These are phyloP conservation scores for Candida oleophila DNA, from an alignment of 805 yeast genomes.

Conservation along the genomic window DNA sequence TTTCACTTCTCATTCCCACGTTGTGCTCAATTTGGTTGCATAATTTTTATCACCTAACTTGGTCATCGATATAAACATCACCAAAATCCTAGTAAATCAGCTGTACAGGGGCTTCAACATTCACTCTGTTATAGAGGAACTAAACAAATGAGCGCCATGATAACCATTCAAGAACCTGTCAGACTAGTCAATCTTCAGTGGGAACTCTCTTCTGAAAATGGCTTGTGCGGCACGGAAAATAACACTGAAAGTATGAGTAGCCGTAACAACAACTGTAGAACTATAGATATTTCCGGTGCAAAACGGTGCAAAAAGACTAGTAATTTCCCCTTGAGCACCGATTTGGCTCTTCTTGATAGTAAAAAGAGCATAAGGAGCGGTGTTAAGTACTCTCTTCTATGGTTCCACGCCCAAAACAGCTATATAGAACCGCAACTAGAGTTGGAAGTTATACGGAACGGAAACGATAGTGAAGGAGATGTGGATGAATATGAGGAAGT, in stretches of 20 bases:
- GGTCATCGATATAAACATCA: neutral
- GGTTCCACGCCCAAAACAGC: neutral
- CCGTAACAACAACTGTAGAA: too few species aligned
- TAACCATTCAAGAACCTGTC: neutral
- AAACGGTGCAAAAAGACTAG: neutral
- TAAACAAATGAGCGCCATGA: neutral
- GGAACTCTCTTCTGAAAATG: neutral
- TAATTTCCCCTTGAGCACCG: constrained; percentile 5
- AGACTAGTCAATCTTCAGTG: constrained; percentile 1
- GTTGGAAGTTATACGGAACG: neutral
- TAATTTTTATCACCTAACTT: neutral
- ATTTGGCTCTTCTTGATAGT: constrained; percentile 1
- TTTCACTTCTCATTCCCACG: constrained; percentile 3
- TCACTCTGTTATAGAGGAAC: neutral
- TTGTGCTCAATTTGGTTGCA: constrained; percentile 2
- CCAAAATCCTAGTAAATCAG: too few species aligned
- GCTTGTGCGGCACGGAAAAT: neutral
- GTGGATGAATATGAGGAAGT: constrained; percentile 1
- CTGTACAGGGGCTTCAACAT: neutral
- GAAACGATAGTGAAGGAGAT: constrained; percentile 1
- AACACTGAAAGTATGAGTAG: neutral
- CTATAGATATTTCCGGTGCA: too few species aligned
- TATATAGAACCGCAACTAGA: neutral
- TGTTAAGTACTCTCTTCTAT: neutral
- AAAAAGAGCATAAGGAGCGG: constrained; percentile 4